A percentile compares a stretch with the other conserved stretches of the same genome.
phyloP scores from a whole-genome alignment of 352 stramenopile species.

The Thalassiosira exigua region DNA sequence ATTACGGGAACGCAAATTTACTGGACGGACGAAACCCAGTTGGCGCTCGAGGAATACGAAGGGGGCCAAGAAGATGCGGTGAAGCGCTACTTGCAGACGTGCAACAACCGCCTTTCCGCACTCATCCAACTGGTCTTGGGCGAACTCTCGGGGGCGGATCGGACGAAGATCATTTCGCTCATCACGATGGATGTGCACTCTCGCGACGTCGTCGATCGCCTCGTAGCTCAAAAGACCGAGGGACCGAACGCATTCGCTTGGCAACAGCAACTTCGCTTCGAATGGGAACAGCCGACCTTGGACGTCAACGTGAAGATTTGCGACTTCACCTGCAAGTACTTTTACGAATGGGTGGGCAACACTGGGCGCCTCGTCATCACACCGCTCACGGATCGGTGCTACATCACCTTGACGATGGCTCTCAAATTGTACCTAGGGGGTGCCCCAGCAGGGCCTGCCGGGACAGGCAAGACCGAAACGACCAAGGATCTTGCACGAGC shows the following conservation, averaged over 20 bases:
- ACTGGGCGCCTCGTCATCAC: constrained; percentile 95
- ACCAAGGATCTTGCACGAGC: constrained; percentile 92
- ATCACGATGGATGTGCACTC: constrained; percentile 97
- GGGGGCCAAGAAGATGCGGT: constrained; percentile 93
- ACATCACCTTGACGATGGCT: constrained; percentile 96
- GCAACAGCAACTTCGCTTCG: constrained; percentile 95
- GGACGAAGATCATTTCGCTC: constrained; percentile 95
- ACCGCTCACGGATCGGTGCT: constrained; percentile 94
- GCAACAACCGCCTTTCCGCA: constrained; percentile 89
- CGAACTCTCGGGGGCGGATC: constrained; percentile 81
- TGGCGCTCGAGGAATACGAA: constrained; percentile 93
- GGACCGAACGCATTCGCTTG: constrained; percentile 92
- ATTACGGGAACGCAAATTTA: constrained; percentile 95
- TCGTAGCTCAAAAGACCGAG: constrained; percentile 92
- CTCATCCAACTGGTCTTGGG: constrained; percentile 94
- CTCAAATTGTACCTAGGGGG: constrained; percentile 95
- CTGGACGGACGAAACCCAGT: constrained; percentile 96
- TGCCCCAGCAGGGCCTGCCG: constrained; percentile 91
- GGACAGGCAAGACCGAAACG: constrained; percentile 95
- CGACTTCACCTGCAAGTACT: constrained; percentile 96
- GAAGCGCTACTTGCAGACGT: constrained; percentile 93
- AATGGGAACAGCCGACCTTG: constrained; percentile 92
- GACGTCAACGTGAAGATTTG: constrained; percentile 97
- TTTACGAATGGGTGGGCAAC: constrained; percentile 97
- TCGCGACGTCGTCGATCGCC: constrained; percentile 92